Evolutionary conservation across 2,329 filamentous ascomycete genomes (phyloP), one percentile per base, ranked within the genome.

Genomic region (Dothiorella sarmentorum): DNA sequence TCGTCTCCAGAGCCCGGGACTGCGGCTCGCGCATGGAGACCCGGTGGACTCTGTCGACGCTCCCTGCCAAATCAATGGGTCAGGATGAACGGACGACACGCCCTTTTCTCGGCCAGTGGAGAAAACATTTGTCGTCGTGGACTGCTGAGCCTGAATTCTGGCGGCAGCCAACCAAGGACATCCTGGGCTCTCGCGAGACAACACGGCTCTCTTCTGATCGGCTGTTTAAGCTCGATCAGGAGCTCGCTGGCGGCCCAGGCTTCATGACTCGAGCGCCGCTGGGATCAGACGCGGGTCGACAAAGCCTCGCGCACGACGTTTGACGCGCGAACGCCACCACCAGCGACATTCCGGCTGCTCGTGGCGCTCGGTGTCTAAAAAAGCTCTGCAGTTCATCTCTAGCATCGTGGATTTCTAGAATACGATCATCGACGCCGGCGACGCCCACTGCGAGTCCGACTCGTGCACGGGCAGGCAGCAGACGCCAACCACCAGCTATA

Each of bases 361-460:
- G 49, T 53, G 49, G 49, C 49, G 49, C 49, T 27, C 20, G 27
- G 49, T 24, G 29, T 38, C 49, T 53, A 29, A 53, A 53, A 53
- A 53, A 53, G 4, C 24, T 17, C 49, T 26, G 49, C 49, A 26
- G 24, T n/a, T 22, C 49, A 42, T 27, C 49, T 42, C 22, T 38
- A 24, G 33, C 49, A 53, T 53, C 49, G 49, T 53, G 33, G 49
- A 53, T 53, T 53, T 53, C 49, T 27, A 29, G 49, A 53, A 53
- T 40, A 42, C 33, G 49, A 53, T 53, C 31, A 20, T 15, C 49
- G 49, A 18, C 49, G 49, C n/a, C 24, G 49, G 18, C 33, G 31
- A 22, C 35, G 49, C 26, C 31, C 20, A 15, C 29, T 24, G 22
- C 11, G 33, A 15, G 15, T 7, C 24, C 31, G 49, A 40, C 49